Evolutionary conservation across 306 rosid species (phyloP), one percentile per base, ranked within the genome.

Genomic region (Prosopis cineraria): DNA sequence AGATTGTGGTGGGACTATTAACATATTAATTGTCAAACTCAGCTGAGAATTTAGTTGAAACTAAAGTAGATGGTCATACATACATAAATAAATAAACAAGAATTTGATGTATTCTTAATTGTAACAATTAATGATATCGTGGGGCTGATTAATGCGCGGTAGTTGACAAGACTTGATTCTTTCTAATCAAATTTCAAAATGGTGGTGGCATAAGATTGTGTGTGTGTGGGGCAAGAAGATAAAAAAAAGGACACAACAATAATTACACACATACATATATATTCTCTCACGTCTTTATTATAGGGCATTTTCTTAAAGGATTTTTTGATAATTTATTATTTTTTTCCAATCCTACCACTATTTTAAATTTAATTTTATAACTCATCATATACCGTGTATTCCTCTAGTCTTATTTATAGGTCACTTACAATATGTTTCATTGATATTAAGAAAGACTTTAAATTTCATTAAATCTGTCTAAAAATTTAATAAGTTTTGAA

Each of bases 151-250:
- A 56, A 56, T 59, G 45, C 59, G 70, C 47, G 48, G 73, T n/a
- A 34, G 63, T 55, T 24, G 60, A 68, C 70, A 56, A 69, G 78
- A 45, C 79, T 78, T 70, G 66, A 67, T 81, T 78, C 70, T 34
- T 53, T 40, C 22, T 65, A 79, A 74, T 65, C 79, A 78, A 70
- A 75, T 47, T 75, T 69, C 64, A 81, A 81, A 81, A 81, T 85
- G 85, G 81, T 39, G 25, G 58, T 64, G 33, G 67, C 88, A 85
- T 55, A 70, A 1, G 56, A 48, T 48, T 3, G 3, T 6, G 56
- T 17, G n/a, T 6, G 50, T 66, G 14, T 43, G 12, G 0, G 3
- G 31, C 37, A 11, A 31, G 25, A 33, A 34, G 44, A 64, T 7
- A 17, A 17, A 17, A 52, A 52, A n/a, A 33, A 63, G 43, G 43